Base-by-base conservation (phyloP, 345 rosid genomes). In the Pistacia vera region DNA sequence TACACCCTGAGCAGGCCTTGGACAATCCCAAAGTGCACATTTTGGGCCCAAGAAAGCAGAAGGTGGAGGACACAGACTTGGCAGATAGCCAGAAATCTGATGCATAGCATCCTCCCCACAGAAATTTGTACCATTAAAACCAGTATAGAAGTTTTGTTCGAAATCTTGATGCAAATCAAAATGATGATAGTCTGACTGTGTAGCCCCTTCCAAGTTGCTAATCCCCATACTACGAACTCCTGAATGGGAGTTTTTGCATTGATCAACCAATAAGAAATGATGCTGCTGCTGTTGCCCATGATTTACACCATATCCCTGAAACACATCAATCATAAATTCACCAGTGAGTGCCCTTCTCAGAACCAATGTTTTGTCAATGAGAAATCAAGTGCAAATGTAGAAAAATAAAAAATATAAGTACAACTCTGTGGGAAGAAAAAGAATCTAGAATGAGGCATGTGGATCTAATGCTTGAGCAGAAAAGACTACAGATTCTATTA, bases 1-100 rank as follows among this genome's bases (percentile, higher is more conserved):
- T 67, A 87, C 79, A 33, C 93, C 97, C 83, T 89, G 98, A 78
- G 94, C 92, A 67, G 99, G 99, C 80, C 99, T 85, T 22, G 98
- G 93, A 66, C 99, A 96, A 82, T 96, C 99, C 99, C 98, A 97
- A 81, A 97, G 98, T 2, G 98, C 92, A 82, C 99, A 97, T 81
- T 90, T 97, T 16, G 99, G 98, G 59, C 99, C 98, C 74, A 97
- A 78, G 86, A 92, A 97, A 48, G 99, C 99, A 72, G 98, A 88
- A 17, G 97, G 95, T 16, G 97, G 97, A 57, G 88, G 98, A 68
- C 87, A 92, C 58, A 91, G 83, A 56, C 89, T 85, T 58, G 93
- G 93, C 41, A 92, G 79, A 77, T 88, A 89, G 66, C 83, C 72
- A 69, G 92, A 80, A 75, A 88, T 76, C 71, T 89, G 88, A 77